Percentiles rank a stretch among this genome's conserved stretches.
Conservation (phyloP, 768 basidiomycete species). For the Calocera cornea region DNA sequence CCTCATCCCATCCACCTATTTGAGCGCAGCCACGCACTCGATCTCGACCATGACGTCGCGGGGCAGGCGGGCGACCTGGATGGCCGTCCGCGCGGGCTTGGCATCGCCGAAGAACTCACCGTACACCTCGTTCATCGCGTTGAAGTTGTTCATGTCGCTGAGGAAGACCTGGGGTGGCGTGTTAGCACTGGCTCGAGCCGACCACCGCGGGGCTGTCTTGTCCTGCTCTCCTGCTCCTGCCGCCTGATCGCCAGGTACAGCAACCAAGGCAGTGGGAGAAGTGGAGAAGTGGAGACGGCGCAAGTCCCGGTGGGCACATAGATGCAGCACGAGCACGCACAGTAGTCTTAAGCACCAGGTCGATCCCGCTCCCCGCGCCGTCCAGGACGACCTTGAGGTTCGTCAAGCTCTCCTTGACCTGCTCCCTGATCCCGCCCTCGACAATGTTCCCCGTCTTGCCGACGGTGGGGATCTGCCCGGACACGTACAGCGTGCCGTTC, state of each 20-base stretch:
- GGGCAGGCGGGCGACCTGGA: constrained; percentile 79
- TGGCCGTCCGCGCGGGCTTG: constrained; percentile 84
- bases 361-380: constrained; percentile 62
- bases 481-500: constrained; percentile 75
- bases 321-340: constrained; percentile 32
- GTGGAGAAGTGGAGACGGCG: no score
- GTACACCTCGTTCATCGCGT: constrained; percentile 67
- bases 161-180: constrained; percentile 57
- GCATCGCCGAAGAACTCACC: constrained; percentile 73
- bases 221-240: no score
- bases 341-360: constrained; percentile 82
- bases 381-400: constrained; percentile 77
- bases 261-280: no score
- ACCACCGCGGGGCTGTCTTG: not conserved
- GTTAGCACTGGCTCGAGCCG: no score
- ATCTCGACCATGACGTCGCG: constrained; percentile 87
- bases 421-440: constrained; percentile 57
- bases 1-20: not conserved
- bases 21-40: constrained; percentile 58
- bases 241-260: no score
- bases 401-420: constrained; percentile 70
- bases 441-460: constrained; percentile 59
- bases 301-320: not conserved
- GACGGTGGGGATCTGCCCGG: constrained; percentile 77
- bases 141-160: constrained; percentile 87